Evolutionary conservation across 2,329 filamentous ascomycete species (phyloP), one percentile per base, ranked within the genome.

Genomic region (Aureobasidium sp.): DNA sequence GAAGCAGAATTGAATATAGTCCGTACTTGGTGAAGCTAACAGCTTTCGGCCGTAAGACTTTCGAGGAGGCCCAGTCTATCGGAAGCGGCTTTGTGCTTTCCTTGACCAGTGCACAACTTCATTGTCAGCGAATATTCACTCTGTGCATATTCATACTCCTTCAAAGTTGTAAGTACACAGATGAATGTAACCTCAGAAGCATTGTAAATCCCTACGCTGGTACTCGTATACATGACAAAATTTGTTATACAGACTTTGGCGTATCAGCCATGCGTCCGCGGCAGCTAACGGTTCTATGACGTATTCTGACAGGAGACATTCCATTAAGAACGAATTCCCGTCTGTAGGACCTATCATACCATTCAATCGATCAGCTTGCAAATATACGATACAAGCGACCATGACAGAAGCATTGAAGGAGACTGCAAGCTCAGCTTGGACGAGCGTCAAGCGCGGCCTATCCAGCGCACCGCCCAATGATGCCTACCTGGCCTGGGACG

Each of bases 401-500:
- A 63, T 63, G 62, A 31, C 62, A 17, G 55, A 63, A 27, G 31
- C 62, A 42, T 29, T 63, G 36, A 53, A 58, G 34, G 47, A 53
- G n/a, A 60, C 53, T 15, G 14, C 55, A 27, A 55, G 15, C 31
- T 51, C 44, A 9, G 41, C 44, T 29, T 63, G 45, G 47, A 66
- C 64, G 27, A 56, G 15, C 25, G 63, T 56, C 27, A 67, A 66
- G 58, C 55, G 63, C 7, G 65, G 63, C 5, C 62, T 69, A 29
- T 68, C 66, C 1, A 64, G 66, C 11, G 67, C 68, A 20, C 67
- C 66, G 17, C 63, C 65, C 8, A 70, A 66, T 53, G 65, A 70
- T 64, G 65, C 65, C 2, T 69, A 68, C 47, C 64, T 70, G 22
- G 27, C 42, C 9, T 69, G 62, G 56, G 37, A 60, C 25, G 29